A percentile compares a stretch with the other conserved stretches of the same genome.
Evolutionary conservation across 2,329 filamentous ascomycete genomes (phyloP).

Genomic region (Niveomyces coronatus): DNA sequence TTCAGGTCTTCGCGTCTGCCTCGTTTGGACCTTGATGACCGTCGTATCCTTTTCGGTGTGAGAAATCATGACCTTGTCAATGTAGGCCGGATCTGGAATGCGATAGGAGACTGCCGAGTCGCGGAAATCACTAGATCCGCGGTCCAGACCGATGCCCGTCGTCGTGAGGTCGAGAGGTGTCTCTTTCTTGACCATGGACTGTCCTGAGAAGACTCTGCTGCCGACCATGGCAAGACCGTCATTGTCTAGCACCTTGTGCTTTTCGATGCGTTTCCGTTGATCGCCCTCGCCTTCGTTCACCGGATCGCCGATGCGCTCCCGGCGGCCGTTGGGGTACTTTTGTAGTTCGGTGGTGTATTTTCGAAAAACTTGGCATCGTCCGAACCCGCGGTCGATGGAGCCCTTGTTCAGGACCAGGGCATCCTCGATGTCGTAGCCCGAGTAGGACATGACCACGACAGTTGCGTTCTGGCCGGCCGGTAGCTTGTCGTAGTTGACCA

Average conservation of each 20-base stretch:
- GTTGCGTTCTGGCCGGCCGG: constrained; percentile 95
- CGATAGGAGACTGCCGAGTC: constrained; percentile 69
- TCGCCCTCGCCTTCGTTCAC: constrained; percentile 49
- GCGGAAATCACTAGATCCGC: constrained; percentile 51
- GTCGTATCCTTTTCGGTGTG: constrained; percentile 78
- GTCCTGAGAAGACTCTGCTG: constrained; percentile 62
- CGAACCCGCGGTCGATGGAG: constrained; percentile 88
- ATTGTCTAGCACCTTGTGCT: constrained; percentile 64
- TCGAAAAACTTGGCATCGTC: constrained; percentile 94
- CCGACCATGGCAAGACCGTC: constrained; percentile 88
- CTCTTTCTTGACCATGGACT: constrained; percentile 86
- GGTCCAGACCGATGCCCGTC: constrained; percentile 59
- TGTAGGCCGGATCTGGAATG: constrained; percentile 73
- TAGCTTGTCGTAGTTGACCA: constrained; percentile 94
- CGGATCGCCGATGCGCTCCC: constrained; percentile 54
- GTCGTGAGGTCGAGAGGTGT: constrained; percentile 69
- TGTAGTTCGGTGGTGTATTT: constrained; percentile 84
- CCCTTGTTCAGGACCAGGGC: constrained; percentile 94
- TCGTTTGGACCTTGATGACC: constrained; percentile 86
- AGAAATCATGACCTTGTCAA: constrained; percentile 94
- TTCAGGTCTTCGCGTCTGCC: constrained; percentile 92
- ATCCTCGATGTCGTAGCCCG: constrained; percentile 98
- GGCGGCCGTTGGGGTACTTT: constrained; percentile 74
- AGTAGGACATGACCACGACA: constrained; percentile 98
- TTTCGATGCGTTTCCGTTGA: constrained; percentile 49